Percentiles rank a stretch among this genome's conserved stretches.
Evolutionary conservation across 805 yeast genomes (phyloP).

Genomic region (Wickerhamomyces hampshirensis): DNA sequence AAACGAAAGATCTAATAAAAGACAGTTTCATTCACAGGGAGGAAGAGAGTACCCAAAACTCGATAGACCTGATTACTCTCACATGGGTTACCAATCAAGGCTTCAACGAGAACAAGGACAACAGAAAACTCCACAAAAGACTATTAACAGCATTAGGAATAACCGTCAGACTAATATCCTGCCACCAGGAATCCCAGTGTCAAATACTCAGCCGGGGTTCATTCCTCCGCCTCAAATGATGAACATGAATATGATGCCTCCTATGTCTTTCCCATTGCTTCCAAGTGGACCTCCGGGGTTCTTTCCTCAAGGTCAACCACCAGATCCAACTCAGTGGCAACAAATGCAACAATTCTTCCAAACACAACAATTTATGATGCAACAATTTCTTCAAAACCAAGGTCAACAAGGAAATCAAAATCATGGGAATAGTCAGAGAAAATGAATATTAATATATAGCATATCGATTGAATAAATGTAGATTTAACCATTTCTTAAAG

Average conservation of each 20-base stretch:
- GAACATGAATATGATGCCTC: neutral
- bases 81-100: slow-evolving; percentile 18
- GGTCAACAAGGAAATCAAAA: slow-evolving; percentile 17
- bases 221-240: slow-evolving; percentile 16
- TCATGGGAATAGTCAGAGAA: neutral
- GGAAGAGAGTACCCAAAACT: neutral
- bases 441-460: too few species aligned
- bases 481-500: too few species aligned
- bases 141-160: too few species aligned
- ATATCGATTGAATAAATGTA: too few species aligned
- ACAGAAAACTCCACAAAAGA: slow-evolving; percentile 4
- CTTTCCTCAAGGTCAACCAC: slow-evolving; percentile 7
- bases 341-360: slow-evolving; percentile 28
- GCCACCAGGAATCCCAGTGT: too few species aligned
- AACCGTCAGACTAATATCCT: too few species aligned
- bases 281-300: too few species aligned
- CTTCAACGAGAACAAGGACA: slow-evolving; percentile 22
- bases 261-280: slow-evolving; percentile 6
- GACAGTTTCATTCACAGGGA: too few species aligned
- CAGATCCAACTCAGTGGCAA: slow-evolving; percentile 20
- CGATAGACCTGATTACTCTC: neutral
- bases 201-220: too few species aligned
- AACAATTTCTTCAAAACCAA: slow-evolving; percentile 16
- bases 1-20: too few species aligned
- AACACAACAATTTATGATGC: slow-evolving; percentile 25